Evolutionary conservation across 2,329 filamentous ascomycete species (phyloP).

Genomic region (Apiospora rasikravindrae): DNA sequence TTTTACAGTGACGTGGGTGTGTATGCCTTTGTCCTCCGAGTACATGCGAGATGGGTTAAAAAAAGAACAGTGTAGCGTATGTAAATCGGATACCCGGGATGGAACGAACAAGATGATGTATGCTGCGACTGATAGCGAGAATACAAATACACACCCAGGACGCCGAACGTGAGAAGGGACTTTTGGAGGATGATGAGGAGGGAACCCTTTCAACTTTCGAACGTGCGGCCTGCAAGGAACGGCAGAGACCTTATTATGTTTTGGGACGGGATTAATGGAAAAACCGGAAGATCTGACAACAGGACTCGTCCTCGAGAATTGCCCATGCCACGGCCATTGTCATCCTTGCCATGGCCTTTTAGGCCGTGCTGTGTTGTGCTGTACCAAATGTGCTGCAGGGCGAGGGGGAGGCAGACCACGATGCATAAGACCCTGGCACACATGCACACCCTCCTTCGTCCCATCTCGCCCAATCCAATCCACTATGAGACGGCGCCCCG

Average conservation of each 20-base stretch:
- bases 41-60: constrained; percentile 26
- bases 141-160: constrained; percentile 20
- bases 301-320: constrained; percentile 10
- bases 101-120: background rate
- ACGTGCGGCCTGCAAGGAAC: constrained; percentile 24
- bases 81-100: background rate
- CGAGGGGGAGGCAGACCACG: constrained; percentile 13
- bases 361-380: background rate
- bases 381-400: constrained; percentile 9
- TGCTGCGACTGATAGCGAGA: background rate
- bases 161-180: constrained; percentile 18
- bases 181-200: constrained; percentile 3
- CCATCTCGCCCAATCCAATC: constrained; percentile 7
- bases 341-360: constrained; percentile 6
- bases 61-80: constrained; percentile 10
- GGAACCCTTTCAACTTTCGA: constrained; percentile 16
- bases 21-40: background rate
- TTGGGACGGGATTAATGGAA: constrained; percentile 18
- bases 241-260: constrained; percentile 22
- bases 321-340: constrained; percentile 7
- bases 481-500: constrained; percentile 12
- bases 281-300: constrained; percentile 20
- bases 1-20: background rate
- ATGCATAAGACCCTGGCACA: constrained; percentile 19
- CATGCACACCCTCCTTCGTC: constrained; percentile 16